Evolutionary conservation across 2,329 filamentous ascomycete genomes (phyloP).

Genomic region (Fusarium setosum): DNA sequence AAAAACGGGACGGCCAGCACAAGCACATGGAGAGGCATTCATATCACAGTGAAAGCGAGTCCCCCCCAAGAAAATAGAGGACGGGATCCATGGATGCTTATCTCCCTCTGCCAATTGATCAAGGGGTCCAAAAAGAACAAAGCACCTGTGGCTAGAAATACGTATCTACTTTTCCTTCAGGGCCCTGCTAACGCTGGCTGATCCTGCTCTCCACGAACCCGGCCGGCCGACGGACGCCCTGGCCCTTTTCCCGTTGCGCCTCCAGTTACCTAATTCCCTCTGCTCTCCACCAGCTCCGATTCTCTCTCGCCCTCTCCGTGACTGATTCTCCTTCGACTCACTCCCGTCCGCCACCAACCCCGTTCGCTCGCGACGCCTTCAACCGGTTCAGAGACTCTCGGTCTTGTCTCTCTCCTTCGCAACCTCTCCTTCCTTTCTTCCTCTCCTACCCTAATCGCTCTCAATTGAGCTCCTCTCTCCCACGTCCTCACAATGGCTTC

Average conservation of each 20-base stretch:
- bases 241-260: conserved; percentile 23
- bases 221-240: conserved; percentile 32
- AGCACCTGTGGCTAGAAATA: conserved; percentile 1
- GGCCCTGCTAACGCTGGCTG: conserved; percentile 9
- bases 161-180: conserved; percentile 19
- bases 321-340: conserved; percentile 39
- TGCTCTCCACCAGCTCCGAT: conserved; percentile 22
- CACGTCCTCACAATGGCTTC: conserved; percentile 56
- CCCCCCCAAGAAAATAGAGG: conserved; percentile 21
- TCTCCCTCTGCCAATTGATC: conserved; percentile 8
- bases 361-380: conserved; percentile 32
- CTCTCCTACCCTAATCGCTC: conserved; percentile 27
- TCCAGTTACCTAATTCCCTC: conserved; percentile 38
- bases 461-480: conserved; percentile 40
- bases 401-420: conserved; percentile 25
- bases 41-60: not conserved
- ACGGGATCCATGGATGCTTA: conserved; percentile 33
- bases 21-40: conserved; percentile 21
- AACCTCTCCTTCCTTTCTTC: conserved; percentile 6
- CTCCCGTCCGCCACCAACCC: conserved; percentile 34
- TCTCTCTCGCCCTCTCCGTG: conserved; percentile 36
- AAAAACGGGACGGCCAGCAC: not conserved
- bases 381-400: conserved; percentile 33
- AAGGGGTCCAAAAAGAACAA: not conserved
- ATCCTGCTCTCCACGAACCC: conserved; percentile 13